phyloP scores from a whole-genome alignment of 306 rosid species.

The Luffa acutangula region DNA sequence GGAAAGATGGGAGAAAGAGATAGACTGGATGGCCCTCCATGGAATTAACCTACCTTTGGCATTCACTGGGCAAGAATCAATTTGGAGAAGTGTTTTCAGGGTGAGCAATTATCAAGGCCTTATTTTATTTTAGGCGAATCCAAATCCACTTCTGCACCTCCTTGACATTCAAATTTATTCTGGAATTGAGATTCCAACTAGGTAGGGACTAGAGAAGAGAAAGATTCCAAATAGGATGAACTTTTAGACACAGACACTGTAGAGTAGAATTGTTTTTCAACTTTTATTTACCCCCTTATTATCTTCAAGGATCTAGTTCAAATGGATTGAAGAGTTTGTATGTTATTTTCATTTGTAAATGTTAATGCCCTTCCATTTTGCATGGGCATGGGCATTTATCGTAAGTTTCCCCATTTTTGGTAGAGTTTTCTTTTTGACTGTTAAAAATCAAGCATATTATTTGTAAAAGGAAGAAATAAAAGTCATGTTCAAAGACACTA shows the following conservation, averaged over 20 bases:
- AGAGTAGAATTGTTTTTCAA: neutral
- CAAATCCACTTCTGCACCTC: neutral
- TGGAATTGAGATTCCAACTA: neutral
- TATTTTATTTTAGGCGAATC: neutral
- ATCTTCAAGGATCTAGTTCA: neutral
- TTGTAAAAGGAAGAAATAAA: neutral
- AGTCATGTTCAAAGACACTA: neutral
- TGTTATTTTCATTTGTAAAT: neutral
- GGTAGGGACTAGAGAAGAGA: neutral
- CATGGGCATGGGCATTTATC: neutral
- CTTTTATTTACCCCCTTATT: neutral
- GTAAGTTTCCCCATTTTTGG: neutral
- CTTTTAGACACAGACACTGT: neutral
- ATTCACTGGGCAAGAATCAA: conserved; percentile 87
- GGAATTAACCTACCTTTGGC: conserved; percentile 95
- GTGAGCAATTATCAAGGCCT: conserved; percentile 22
- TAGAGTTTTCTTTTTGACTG: neutral
- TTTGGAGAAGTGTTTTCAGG: conserved; percentile 85
- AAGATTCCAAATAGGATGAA: neutral
- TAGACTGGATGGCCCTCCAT: conserved; percentile 99
- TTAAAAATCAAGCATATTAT: neutral
- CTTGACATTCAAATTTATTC: neutral
- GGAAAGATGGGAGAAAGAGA: conserved; percentile 96
- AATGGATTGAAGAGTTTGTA: neutral
- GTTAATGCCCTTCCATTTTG: neutral